phyloP scores from a whole-genome alignment of 2,329 filamentous ascomycete species.

The Thelonectria olida region DNA sequence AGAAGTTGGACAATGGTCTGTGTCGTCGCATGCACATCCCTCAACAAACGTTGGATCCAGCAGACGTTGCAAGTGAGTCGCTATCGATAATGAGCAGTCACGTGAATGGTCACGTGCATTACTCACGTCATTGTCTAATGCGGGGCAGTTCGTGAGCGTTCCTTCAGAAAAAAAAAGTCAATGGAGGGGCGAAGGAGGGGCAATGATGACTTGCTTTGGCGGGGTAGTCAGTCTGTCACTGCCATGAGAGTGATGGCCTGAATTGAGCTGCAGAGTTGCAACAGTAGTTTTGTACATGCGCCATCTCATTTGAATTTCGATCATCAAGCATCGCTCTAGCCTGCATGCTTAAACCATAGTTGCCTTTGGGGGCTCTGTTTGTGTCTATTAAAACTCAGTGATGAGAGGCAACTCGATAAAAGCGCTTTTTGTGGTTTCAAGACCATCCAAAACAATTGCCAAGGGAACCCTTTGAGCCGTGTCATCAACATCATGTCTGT shows the following conservation, averaged over 20 bases:
- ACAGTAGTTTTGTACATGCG: constrained; percentile 31
- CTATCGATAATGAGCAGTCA: constrained; percentile 37
- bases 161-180: constrained; percentile 14
- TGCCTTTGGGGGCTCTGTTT: background rate
- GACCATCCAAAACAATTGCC: background rate
- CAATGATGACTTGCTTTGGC: constrained; percentile 29
- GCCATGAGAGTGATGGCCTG: constrained; percentile 7
- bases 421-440: no score
- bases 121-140: constrained; percentile 20
- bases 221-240: constrained; percentile 24
- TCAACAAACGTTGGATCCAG: constrained; percentile 25
- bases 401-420: no score
- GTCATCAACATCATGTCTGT: constrained; percentile 3
- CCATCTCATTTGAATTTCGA: constrained; percentile 28
- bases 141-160: constrained; percentile 29
- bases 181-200: constrained; percentile 40
- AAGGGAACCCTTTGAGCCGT: constrained; percentile 2
- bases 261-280: constrained; percentile 31
- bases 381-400: no score
- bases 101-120: constrained; percentile 29
- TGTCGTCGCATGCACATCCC: constrained; percentile 35
- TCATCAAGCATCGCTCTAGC: no score
- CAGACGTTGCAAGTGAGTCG: constrained; percentile 21
- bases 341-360: no score
- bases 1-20: constrained; percentile 22